Evolutionary conservation across 148 eudicot genomes (phyloP).

Genomic region (Nepenthes gracilis): DNA sequence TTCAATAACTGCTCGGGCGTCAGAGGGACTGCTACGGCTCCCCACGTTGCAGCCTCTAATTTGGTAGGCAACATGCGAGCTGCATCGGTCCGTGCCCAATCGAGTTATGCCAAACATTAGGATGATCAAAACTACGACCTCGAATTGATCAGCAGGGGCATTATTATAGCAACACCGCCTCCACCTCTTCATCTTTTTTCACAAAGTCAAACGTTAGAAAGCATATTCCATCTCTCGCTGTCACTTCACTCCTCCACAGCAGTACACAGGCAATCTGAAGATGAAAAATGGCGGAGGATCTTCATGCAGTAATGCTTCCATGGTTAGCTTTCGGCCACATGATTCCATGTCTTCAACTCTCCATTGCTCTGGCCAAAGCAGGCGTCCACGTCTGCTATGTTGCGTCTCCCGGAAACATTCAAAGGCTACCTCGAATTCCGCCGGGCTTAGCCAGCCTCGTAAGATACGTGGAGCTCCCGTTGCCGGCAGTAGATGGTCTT

Average conservation of each 20-base stretch:
- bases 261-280: background rate
- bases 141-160: no score
- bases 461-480: constrained; percentile 7
- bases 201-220: no score
- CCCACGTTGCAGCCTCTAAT: no score
- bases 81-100: no score
- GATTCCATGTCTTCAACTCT: constrained; percentile 10
- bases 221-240: background rate
- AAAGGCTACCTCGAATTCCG: constrained; percentile 24
- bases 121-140: no score
- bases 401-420: constrained; percentile 29
- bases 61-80: no score
- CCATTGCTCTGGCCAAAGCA: constrained; percentile 16
- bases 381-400: constrained; percentile 22
- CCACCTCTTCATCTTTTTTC: no score
- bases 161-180: no score
- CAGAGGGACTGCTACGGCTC: no score
- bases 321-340: constrained; percentile 26
- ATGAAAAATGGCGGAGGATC: background rate
- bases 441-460: constrained; percentile 1
- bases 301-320: constrained; percentile 19
- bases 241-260: background rate
- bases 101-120: no score
- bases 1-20: no score
- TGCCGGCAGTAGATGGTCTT: constrained; percentile 10